Evolutionary conservation across 768 basidiomycete species (phyloP).

Genomic region (Pleurotus eryngii): DNA sequence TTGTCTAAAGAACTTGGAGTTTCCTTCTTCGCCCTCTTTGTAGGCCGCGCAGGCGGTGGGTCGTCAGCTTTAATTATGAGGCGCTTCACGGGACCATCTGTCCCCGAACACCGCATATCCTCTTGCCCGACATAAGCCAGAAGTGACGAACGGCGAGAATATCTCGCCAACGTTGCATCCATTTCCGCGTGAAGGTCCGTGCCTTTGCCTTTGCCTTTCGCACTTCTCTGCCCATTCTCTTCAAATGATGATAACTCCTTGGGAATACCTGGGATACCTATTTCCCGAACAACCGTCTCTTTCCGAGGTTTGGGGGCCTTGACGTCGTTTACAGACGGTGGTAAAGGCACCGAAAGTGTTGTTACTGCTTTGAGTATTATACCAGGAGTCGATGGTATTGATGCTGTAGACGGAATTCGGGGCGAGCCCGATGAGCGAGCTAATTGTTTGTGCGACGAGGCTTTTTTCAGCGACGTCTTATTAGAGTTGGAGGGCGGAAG

Average conservation of each 20-base stretch:
- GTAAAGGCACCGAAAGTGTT: not conserved
- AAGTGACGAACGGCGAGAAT: not conserved
- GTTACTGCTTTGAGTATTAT: not conserved
- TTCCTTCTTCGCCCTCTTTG: not conserved
- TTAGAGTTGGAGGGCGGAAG: not conserved
- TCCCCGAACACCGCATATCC: not conserved
- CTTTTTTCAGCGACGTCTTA: not conserved
- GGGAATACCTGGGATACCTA: not conserved
- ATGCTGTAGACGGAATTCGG: not conserved
- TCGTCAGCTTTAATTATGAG: not conserved
- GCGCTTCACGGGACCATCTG: not conserved
- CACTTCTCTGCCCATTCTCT: not conserved
- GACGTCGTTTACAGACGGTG: not conserved
- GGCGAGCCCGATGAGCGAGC: not conserved
- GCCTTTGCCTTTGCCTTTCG: not conserved
- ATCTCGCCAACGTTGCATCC: not conserved
- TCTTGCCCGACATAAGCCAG: not conserved
- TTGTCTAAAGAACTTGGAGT: not conserved
- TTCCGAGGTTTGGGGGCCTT: not conserved
- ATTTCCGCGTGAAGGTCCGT: not conserved
- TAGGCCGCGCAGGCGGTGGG: not conserved
- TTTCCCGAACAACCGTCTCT: not conserved
- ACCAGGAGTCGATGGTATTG: not conserved
- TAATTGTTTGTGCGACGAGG: not conserved
- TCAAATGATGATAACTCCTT: not conserved